Evolutionary conservation across 176 grass and related monocot genomes (phyloP).

Genomic region (Cocos nucifera): DNA sequence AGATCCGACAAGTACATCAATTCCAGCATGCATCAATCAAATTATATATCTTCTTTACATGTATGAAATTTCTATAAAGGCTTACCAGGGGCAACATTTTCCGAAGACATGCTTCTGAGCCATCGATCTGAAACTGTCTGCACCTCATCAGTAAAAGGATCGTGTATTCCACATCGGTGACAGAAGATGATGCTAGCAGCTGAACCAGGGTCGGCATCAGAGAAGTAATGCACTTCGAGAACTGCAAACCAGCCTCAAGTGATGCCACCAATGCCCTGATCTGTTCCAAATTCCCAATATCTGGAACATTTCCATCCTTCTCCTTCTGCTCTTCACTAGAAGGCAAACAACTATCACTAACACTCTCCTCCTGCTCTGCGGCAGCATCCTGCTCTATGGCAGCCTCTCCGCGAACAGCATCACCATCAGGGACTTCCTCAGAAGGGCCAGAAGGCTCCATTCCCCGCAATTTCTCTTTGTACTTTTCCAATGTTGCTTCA

Average conservation of each 20-base stretch:
- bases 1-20: background rate
- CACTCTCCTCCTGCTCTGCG: slow-evolving; percentile 40
- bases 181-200: slow-evolving; percentile 77
- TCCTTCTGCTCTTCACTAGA: slow-evolving; percentile 53
- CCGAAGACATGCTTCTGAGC: slow-evolving; percentile 73
- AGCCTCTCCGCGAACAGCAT: slow-evolving; percentile 28
- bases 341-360: slow-evolving; percentile 79
- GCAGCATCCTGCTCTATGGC: slow-evolving; percentile 17
- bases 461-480: slow-evolving; percentile 69
- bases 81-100: slow-evolving; percentile 96
- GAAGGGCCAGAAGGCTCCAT: slow-evolving; percentile 43
- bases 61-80: background rate
- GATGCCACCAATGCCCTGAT: slow-evolving; percentile 91
- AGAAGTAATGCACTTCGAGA: slow-evolving; percentile 67
- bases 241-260: slow-evolving; percentile 82
- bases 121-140: slow-evolving; percentile 93
- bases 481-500: slow-evolving; percentile 77
- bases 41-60: background rate
- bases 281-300: slow-evolving; percentile 88
- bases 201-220: slow-evolving; percentile 87
- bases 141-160: slow-evolving; percentile 96
- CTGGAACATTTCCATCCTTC: slow-evolving; percentile 35
- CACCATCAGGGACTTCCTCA: slow-evolving; percentile 20
- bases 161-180: slow-evolving; percentile 86
- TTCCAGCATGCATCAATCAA: too few relatives aligned